Base-by-base conservation (phyloP, 306 rosid species). In the Pueraria montana region DNA sequence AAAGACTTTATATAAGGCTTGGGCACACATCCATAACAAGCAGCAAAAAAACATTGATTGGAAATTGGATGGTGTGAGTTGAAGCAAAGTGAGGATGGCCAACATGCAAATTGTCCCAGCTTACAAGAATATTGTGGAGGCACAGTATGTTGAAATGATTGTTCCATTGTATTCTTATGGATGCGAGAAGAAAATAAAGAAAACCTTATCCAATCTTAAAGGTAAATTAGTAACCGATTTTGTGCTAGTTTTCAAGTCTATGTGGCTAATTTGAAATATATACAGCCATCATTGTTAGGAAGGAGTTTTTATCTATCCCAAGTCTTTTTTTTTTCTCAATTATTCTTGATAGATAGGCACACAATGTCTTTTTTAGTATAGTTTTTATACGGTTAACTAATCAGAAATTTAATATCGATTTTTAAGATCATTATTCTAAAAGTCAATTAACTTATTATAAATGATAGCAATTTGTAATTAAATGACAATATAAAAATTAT, bases 131-230 rank as follows among this genome's bases (percentile, higher is more conserved):
- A 84, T 74, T 82, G 97, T 94, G 79, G 98, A 91, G 83, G 89
- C 94, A 49, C 98, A 92, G 73, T 89, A 87, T 50, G 98, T 94
- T 76, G 98, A 94, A 86, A 91, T 94, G 97, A 92, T 87, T 91
- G 97, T 94, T 80, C 97, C 98, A 23, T 90, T 94, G 48, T 94
- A 92, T 79, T 94, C 97, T 62, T 91, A 76, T 87, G 98, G 98
- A 43, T 94, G 98, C 59, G 94, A 81, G 87, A 92, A 86, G 92
- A 94, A 94, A 88, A 77, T 94, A 0, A 89, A 91, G 90, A 94
- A 94, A 81, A 26, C 88, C 49, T 87, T 94, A 66, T 90, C 97
- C 63, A 58, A 74, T 88, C 90, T 92, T 88, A 91, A 89, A 91
- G 97, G 98, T 92, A 85, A 76, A 38, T 38, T 8, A 38, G 24